Evolutionary conservation across 148 eudicot species (phyloP), one percentile per base, ranked within the genome.

Genomic region (Pouteria glomerata): DNA sequence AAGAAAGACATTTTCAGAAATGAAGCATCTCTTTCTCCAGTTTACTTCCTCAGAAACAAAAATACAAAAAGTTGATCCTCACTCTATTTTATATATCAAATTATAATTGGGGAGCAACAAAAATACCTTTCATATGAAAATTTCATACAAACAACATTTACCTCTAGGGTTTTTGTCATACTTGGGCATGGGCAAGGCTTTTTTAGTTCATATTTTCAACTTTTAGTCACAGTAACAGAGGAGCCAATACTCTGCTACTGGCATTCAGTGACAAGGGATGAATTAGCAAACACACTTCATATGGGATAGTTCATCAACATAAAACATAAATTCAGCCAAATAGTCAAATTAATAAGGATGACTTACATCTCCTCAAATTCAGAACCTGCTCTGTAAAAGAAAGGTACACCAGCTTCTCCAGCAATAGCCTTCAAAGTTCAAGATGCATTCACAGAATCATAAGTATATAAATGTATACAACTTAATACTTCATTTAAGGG

Each of bases 371-470:
- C 99, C 81, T 95, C 99, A 70, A 95, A 95, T 70, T 95, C 97
- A n/a, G 99, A 95, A 72, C 99, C 97, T 63, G 99, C 99, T 78
- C 96, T 82, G 82, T 95, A 95, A 75, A 95, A 95, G 84, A 91
- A 95, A 65, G 99, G 99, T 31, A 95, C 99, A 63, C 99, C 99
- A 70, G 99, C 99, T 88, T 95, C 99, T 68, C 98, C 99, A 69
- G 99, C 97, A 63, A 95, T 95, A 61, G 99, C 99, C 99, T 95
- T 73, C 74, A 89, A 67, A 29, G 53, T 69, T 53, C 16, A 57
- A 71, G 59, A 69, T 26, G 34, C 67, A 78, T 65, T 21, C 42
- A 14, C 59, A 74, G 42, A 50, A 55, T 63, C 45, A 70, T 57
- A 71, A 69, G 18, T 62, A 24, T 31, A 31, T 57, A 29, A 63